Evolutionary conservation across 2,329 filamentous ascomycete genomes (phyloP), one percentile per base, ranked within the genome.

Genomic region (Davidsoniella australis): DNA sequence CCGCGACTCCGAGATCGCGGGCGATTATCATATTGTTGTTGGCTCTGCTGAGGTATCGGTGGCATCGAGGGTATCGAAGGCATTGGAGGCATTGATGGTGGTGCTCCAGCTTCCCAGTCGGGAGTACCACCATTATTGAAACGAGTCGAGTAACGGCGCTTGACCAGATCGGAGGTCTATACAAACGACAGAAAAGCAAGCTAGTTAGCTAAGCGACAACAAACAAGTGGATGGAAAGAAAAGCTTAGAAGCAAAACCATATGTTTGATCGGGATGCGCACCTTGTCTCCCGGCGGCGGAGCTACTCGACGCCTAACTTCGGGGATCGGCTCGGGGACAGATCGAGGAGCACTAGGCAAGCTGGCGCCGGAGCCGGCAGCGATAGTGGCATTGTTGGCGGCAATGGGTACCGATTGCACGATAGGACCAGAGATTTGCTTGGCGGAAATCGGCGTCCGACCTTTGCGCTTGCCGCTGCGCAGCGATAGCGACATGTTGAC

Each of bases 101-200:
- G 75, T n/a, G 75, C 76, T 50, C 74, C 77, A 56, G 73, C 69
- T 57, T 81, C 75, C 60, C 78, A 83, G 58, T 85, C 79, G 53
- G 76, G 44, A 3, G 45, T 68, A 1, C 83, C 82, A 1, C 81
- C 64, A 55, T 84, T 79, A 58, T 87, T 89, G 63, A 95, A 94
- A 53, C 89, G 80, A 40, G 88, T 88, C 38, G 91, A 96, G 65
- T 96, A 98, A 57, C 91, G 74, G 57, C 87, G 76, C 68, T 96
- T 96, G 52, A 98, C 88, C 48, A 96, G 71, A 63, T 98, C 89
- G 20, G 76, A 76, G 1, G 77, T 80, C 75, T 78, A 62, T 3
- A 40, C 20, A 48, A 63, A 57, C 56, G 18, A n/a, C 20, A 14
- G 36, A 20, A 39, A 40, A 33, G 16, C 26, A 47, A 24, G 20